These are phyloP conservation scores for Kazachstania kunashirensis DNA, from an alignment of 805 yeast species.

Conservation along the genomic window DNA sequence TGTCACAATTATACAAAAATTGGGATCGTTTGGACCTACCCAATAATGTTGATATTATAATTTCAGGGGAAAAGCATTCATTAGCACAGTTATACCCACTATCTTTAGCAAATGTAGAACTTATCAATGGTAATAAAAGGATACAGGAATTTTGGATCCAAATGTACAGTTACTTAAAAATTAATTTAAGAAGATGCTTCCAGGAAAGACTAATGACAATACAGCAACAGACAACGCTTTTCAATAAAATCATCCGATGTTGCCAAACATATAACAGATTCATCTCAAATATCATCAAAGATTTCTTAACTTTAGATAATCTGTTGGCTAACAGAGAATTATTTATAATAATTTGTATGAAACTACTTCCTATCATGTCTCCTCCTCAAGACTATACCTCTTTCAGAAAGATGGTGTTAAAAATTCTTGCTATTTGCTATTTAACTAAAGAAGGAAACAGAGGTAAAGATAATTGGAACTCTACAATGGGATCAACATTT, in stretches of 20 bases:
- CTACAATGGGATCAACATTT: conserved; percentile 4
- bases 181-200: conserved; percentile 13
- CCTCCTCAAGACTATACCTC: background rate
- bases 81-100: conserved; percentile 9
- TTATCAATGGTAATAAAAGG: conserved; percentile 1
- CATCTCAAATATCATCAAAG: conserved; percentile 4
- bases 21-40: conserved; percentile 15
- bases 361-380: conserved; percentile 7
- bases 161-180: conserved; percentile 12
- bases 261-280: conserved; percentile 10
- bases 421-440: conserved; percentile 13
- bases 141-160: conserved; percentile 9
- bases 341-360: conserved; percentile 9
- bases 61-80: background rate
- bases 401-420: conserved; percentile 8
- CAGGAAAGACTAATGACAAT: conserved; percentile 5
- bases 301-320: conserved; percentile 13
- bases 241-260: conserved; percentile 5
- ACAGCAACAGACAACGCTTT: conserved; percentile 2
- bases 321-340: conserved; percentile 9
- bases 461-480: background rate
- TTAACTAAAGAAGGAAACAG: conserved; percentile 6
- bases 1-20: conserved; percentile 11
- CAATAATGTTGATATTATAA: conserved; percentile 9
- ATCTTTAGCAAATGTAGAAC: conserved; percentile 1